These are phyloP conservation scores for Saturnispora galanensis DNA, from an alignment of 805 yeast species.

Conservation along the genomic window DNA sequence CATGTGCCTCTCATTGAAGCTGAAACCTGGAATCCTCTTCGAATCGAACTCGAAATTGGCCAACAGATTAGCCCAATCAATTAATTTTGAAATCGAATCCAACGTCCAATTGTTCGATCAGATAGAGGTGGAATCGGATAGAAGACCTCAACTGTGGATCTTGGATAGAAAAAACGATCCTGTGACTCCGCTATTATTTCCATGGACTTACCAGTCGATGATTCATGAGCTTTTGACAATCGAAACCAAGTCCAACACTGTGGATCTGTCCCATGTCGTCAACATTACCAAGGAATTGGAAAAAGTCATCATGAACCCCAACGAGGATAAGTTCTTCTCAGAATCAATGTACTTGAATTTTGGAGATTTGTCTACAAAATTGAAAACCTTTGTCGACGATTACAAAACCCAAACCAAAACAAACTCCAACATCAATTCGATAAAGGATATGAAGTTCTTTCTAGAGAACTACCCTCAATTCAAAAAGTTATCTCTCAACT, in stretches of 20 bases:
- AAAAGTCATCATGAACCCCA: conserved; percentile 56
- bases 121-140: conserved; percentile 42
- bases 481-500: conserved; percentile 76
- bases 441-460: conserved; percentile 83
- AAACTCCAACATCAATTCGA: conserved; percentile 59
- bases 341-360: conserved; percentile 84
- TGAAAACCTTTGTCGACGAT: conserved; percentile 73
- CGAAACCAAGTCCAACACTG: conserved; percentile 52
- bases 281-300: conserved; percentile 47
- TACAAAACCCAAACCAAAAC: conserved; percentile 76
- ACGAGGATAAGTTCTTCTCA: conserved; percentile 66
- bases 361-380: conserved; percentile 87
- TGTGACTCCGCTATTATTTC: conserved; percentile 80
- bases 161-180: conserved; percentile 88
- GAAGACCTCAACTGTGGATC: conserved; percentile 64
- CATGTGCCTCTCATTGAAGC: conserved; percentile 58
- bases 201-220: conserved; percentile 99
- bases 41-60: conserved; percentile 63
- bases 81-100: conserved; percentile 45
- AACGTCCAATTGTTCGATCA: conserved; percentile 58
- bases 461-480: conserved; percentile 93
- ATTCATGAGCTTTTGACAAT: conserved; percentile 87
- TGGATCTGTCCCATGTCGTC: conserved; percentile 49
- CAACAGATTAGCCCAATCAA: conserved; percentile 57
- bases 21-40: conserved; percentile 70